Conservation (phyloP, 345 rosid genomes). For the Salix dunnii region DNA sequence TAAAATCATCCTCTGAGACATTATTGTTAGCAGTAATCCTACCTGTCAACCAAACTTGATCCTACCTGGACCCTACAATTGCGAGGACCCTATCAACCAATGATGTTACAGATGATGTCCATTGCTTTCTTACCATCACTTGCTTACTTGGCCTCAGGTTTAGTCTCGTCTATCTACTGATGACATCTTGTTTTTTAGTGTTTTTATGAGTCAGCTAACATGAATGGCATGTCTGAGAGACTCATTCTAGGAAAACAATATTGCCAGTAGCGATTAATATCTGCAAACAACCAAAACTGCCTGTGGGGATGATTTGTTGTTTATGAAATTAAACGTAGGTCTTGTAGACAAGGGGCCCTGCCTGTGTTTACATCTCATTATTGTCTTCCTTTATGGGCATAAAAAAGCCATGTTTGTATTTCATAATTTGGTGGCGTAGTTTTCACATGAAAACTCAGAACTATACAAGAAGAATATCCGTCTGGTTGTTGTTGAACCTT, state of each 20-base stretch:
- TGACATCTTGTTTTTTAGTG: not conserved
- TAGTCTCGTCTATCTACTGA: not conserved
- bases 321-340: not conserved
- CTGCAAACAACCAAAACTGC: not conserved
- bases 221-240: not conserved
- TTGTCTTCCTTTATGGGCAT: not conserved
- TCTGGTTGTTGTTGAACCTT: not conserved
- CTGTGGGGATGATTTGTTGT: not conserved
- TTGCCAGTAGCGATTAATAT: not conserved
- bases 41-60: slow-evolving; percentile 2
- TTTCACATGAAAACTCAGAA: slow-evolving; percentile 20
- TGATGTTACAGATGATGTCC: slow-evolving; percentile 8
- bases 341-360: not conserved
- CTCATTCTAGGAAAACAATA: not conserved
- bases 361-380: slow-evolving; percentile 6
- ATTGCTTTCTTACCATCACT: not conserved
- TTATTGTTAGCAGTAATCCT: not conserved
- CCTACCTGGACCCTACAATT: slow-evolving; percentile 3
- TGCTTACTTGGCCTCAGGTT: not conserved
- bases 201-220: slow-evolving; percentile 7
- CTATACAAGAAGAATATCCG: slow-evolving; percentile 5
- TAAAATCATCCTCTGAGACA: not conserved
- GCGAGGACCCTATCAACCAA: slow-evolving; percentile 20
- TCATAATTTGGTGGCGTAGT: slow-evolving; percentile 1
- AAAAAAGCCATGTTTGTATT: not conserved